These are phyloP conservation scores for Arctium lappa DNA, from an alignment of 129 eudicot species.

Conservation along the genomic window DNA sequence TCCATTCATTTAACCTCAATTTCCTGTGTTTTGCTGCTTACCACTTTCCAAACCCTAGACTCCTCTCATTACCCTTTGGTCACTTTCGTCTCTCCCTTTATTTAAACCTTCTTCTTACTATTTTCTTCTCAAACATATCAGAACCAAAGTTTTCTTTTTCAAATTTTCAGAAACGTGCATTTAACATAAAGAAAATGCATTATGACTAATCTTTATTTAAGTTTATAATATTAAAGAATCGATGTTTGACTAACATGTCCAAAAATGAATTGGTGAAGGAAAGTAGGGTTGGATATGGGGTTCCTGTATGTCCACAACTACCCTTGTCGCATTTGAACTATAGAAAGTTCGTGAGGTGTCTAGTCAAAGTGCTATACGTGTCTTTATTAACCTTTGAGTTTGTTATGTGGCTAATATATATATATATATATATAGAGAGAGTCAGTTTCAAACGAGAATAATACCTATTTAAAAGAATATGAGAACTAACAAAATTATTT, in stretches of 20 bases:
- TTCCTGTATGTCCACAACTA: constrained; percentile 9
- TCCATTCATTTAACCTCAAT: constrained; percentile 15
- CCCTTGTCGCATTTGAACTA: constrained; percentile 8
- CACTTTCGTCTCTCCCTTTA: not conserved
- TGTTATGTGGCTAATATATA: not conserved
- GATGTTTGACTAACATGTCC: not conserved
- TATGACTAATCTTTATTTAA: too few species aligned
- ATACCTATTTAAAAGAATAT: too few species aligned
- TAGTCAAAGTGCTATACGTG: not conserved
- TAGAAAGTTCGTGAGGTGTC: constrained; percentile 7
- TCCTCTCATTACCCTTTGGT: constrained; percentile 27
- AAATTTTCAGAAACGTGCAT: not conserved
- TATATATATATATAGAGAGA: too few species aligned
- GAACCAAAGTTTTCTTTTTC: too few species aligned
- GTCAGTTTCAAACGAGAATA: too few species aligned
- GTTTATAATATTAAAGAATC: not conserved
- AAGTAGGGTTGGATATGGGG: constrained; percentile 5
- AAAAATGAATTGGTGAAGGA: not conserved
- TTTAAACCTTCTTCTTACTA: too few species aligned
- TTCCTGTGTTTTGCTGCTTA: not conserved
- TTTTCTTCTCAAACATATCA: too few species aligned
- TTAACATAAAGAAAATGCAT: not conserved
- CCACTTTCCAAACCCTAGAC: constrained; percentile 43
- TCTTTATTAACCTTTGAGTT: not conserved
- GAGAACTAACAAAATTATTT: too few species aligned